phyloP scores from a whole-genome alignment of 495 filamentous ascomycete genomes.

The Penicillium maclennaniae region DNA sequence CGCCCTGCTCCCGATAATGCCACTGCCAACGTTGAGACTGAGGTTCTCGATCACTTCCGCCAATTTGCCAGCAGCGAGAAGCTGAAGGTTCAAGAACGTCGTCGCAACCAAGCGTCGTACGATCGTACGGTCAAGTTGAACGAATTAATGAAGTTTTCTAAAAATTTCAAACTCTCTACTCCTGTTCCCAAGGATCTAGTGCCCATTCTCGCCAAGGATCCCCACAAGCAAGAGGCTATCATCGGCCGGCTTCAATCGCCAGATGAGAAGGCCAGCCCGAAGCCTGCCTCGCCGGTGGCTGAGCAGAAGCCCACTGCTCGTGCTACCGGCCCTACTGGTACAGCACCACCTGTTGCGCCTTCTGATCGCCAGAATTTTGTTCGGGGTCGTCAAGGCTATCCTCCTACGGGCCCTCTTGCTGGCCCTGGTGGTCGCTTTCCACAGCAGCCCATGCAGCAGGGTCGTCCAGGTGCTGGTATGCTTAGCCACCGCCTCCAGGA shows the following conservation, averaged over 20 bases:
- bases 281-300: slow-evolving; percentile 25
- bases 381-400: slow-evolving; percentile 43
- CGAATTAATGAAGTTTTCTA: slow-evolving; percentile 91
- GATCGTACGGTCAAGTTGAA: slow-evolving; percentile 88
- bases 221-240: slow-evolving; percentile 84
- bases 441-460: slow-evolving; percentile 41
- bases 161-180: slow-evolving; percentile 87
- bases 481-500: slow-evolving; percentile 53
- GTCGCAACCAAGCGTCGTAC: slow-evolving; percentile 59
- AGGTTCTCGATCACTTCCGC: slow-evolving; percentile 76
- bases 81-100: slow-evolving; percentile 64
- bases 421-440: slow-evolving; percentile 31
- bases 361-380: slow-evolving; percentile 43
- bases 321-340: slow-evolving; percentile 27
- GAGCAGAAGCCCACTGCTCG: slow-evolving; percentile 40
- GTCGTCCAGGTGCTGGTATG: slow-evolving; percentile 43
- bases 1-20: slow-evolving; percentile 51
- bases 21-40: slow-evolving; percentile 71
- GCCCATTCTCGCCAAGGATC: slow-evolving; percentile 93
- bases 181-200: slow-evolving; percentile 90
- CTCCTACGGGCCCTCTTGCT: slow-evolving; percentile 45
- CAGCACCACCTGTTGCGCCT: slow-evolving; percentile 30
- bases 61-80: slow-evolving; percentile 78
- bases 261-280: slow-evolving; percentile 51
- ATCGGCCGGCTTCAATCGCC: slow-evolving; percentile 76